Evolutionary conservation across 345 rosid species (phyloP).

Genomic region (Lenwebbia sp.): DNA sequence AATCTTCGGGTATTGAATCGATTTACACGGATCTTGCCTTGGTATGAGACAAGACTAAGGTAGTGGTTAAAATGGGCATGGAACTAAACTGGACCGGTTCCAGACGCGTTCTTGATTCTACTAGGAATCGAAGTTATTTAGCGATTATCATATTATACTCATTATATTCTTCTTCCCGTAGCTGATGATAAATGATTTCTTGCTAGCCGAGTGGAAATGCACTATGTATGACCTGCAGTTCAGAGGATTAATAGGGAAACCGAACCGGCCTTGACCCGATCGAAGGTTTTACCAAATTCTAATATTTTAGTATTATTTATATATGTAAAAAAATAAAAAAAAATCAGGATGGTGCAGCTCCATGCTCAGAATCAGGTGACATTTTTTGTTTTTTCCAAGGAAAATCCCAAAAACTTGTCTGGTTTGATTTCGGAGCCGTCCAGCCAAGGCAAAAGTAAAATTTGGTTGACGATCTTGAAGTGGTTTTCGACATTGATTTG

Average conservation of each 20-base stretch:
- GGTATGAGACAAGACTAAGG: no score
- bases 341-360: background rate
- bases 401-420: background rate
- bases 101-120: background rate
- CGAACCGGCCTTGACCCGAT: background rate
- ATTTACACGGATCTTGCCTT: no score
- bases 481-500: background rate
- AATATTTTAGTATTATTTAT: no score
- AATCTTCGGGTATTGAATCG: fast-evolving
- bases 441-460: background rate
- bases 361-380: background rate
- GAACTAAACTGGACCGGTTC: background rate
- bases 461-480: background rate
- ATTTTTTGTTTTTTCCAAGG: background rate
- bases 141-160: background rate
- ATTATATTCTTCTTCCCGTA: background rate
- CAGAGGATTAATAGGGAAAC: background rate
- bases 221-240: background rate
- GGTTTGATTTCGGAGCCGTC: background rate
- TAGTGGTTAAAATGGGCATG: no score
- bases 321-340: background rate
- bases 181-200: background rate
- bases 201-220: background rate
- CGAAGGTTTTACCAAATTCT: background rate
- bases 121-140: fast-evolving